Evolutionary conservation across 495 filamentous ascomycete species (phyloP).

Genomic region (Neurospora sp.): DNA sequence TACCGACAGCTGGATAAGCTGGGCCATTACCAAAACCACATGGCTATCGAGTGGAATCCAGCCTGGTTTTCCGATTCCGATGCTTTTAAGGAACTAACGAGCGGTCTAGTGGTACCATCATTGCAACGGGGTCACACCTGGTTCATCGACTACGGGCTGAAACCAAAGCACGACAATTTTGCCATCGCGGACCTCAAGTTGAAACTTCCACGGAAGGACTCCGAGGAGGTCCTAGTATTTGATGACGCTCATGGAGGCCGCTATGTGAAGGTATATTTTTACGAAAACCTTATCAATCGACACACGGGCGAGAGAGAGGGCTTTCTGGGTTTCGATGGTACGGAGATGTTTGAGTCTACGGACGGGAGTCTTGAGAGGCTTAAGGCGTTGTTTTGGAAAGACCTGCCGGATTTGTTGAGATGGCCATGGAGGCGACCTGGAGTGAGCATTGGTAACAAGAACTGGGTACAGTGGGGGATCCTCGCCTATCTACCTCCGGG

Average conservation of each 20-base stretch:
- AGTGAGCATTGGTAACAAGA: background rate
- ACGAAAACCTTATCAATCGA: background rate
- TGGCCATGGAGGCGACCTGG: no score
- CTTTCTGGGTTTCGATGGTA: background rate
- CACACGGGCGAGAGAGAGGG: background rate
- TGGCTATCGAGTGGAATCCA: background rate
- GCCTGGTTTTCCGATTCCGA: background rate
- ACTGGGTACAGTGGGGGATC: background rate
- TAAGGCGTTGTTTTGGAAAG: background rate
- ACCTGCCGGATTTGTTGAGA: no score
- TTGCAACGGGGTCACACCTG: background rate
- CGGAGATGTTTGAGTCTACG: background rate
- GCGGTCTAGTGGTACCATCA: background rate
- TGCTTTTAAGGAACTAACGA: background rate
- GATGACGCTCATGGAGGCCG: background rate
- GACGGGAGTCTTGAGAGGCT: background rate
- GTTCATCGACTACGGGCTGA: background rate
- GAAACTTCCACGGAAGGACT: no score
- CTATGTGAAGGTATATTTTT: background rate
- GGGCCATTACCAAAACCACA: background rate
- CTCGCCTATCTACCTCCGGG: background rate
- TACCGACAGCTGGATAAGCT: background rate
- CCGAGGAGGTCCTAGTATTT: background rate
- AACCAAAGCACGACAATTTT: background rate
- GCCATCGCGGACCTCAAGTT: background rate